phyloP scores from a whole-genome alignment of 2,329 filamentous ascomycete genomes.

The Pseudogymnoascus sp. region DNA sequence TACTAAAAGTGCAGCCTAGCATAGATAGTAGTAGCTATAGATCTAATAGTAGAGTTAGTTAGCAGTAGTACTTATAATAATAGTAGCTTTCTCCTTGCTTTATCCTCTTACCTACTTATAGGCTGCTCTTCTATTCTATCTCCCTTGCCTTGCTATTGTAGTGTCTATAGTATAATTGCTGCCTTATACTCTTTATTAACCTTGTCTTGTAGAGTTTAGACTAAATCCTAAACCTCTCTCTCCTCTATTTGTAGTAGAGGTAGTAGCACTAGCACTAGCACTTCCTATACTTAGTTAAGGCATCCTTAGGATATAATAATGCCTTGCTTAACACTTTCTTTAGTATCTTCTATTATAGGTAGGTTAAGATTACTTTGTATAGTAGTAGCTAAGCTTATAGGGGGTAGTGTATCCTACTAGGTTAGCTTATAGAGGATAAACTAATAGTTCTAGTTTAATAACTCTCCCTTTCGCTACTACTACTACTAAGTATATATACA shows the following conservation, averaged over 20 bases:
- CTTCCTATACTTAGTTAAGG: not conserved
- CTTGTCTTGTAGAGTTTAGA: not conserved
- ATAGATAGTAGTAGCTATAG: too few relatives aligned
- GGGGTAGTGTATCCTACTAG: not conserved
- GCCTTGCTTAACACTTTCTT: not conserved
- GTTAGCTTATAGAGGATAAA: not conserved
- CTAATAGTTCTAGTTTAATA: not conserved
- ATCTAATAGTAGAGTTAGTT: too few relatives aligned
- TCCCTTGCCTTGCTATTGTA: not conserved
- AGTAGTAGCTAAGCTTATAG: not conserved
- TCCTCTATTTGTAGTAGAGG: not conserved
- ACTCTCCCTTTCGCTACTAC: too few relatives aligned
- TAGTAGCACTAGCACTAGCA: not conserved
- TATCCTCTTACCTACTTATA: too few relatives aligned
- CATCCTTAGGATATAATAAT: not conserved
- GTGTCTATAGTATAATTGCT: not conserved
- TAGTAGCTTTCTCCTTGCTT: too few relatives aligned
- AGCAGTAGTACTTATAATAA: too few relatives aligned
- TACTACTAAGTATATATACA: too few relatives aligned
- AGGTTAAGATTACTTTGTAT: not conserved
- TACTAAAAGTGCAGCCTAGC: not conserved
- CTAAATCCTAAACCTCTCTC: not conserved
- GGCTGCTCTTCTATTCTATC: not conserved
- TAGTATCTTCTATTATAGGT: not conserved
- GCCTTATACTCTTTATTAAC: not conserved